Percentiles rank a stretch among this genome's conserved stretches.
Conservation (phyloP, 805 yeast genomes). For the Metschnikowia colocasiae region DNA sequence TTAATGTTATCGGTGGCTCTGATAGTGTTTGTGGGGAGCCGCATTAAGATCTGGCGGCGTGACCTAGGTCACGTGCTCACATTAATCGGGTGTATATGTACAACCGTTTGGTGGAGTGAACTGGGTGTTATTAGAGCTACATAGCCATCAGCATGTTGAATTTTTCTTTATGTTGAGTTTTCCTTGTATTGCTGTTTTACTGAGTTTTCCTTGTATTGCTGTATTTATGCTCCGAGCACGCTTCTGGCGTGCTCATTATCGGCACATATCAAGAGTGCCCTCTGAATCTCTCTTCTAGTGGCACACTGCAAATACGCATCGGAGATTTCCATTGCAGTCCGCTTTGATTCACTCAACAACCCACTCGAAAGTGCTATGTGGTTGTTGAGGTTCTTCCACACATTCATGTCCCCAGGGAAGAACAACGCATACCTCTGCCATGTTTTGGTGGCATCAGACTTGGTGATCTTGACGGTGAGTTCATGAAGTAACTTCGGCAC, state of each 20-base stretch:
- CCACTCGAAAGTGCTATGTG: conserved; percentile 60
- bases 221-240: neutral
- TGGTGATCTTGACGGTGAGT: conserved; percentile 42
- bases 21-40: conserved; percentile 5
- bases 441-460: conserved; percentile 19
- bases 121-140: no score
- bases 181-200: no score
- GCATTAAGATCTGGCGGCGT: neutral
- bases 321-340: conserved; percentile 51
- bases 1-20: neutral
- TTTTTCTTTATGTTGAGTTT: no score
- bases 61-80: neutral
- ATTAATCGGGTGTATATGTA: no score
- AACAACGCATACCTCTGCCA: conserved; percentile 73
- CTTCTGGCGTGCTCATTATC: conserved; percentile 15
- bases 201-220: no score
- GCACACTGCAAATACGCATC: conserved; percentile 48
- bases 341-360: conserved; percentile 44
- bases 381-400: conserved; percentile 66
- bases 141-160: no score
- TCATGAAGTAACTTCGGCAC: conserved; percentile 59
- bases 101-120: no score
- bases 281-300: conserved; percentile 53
- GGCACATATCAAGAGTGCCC: conserved; percentile 67
- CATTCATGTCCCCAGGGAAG: conserved; percentile 64